Percentiles rank a stretch among this genome's conserved stretches.
phyloP scores from a whole-genome alignment of 2,329 filamentous ascomycete genomes.

The Neospermospora avenae region DNA sequence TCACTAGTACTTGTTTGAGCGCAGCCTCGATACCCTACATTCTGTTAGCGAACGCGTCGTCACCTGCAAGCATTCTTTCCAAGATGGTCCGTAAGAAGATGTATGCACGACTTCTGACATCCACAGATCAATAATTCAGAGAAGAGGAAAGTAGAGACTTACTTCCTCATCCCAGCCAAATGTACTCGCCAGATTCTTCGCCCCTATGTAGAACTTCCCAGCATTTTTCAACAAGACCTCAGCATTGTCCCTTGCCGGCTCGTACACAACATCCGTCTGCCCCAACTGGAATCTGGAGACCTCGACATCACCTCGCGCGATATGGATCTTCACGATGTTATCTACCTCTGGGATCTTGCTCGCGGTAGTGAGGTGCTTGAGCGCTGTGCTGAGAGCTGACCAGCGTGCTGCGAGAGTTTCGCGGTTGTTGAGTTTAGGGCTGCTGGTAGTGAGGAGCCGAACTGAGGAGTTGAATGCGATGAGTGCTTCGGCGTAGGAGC shows the following conservation, averaged over 20 bases:
- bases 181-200: constrained; percentile 36
- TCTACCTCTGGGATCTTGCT: constrained; percentile 48
- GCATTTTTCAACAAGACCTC: constrained; percentile 51
- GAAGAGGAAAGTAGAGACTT: background rate
- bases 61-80: background rate
- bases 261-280: constrained; percentile 38
- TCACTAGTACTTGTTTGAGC: constrained; percentile 47
- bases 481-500: constrained; percentile 55
- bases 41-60: background rate
- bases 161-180: constrained; percentile 41
- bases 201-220: constrained; percentile 55
- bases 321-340: constrained; percentile 50
- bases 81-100: too few relatives aligned
- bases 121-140: background rate
- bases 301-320: constrained; percentile 53
- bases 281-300: constrained; percentile 51
- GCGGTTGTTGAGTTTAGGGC: constrained; percentile 9
- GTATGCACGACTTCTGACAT: background rate
- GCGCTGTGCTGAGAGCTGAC: constrained; percentile 49
- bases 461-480: constrained; percentile 46
- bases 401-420: constrained; percentile 40
- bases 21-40: constrained; percentile 37
- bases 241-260: constrained; percentile 42
- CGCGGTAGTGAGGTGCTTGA: constrained; percentile 48
- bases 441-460: constrained; percentile 34